Evolutionary conservation across 1,139 yeast genomes (phyloP).

Genomic region (Yamadazyma dendronema): DNA sequence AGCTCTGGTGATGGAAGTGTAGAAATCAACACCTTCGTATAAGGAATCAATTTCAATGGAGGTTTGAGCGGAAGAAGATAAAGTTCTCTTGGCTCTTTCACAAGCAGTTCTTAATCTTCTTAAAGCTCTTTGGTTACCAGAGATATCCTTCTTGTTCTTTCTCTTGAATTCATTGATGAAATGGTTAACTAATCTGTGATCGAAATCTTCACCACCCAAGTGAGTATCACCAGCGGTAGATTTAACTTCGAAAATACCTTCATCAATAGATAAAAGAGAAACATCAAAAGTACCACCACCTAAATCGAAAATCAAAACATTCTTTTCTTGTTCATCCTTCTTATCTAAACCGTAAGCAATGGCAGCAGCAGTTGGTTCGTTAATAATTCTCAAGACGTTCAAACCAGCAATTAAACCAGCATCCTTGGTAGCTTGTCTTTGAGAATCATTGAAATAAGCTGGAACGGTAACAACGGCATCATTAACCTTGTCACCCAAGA

Average conservation of each 20-base stretch:
- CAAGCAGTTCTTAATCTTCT: constrained; percentile 99
- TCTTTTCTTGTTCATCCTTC: constrained; percentile 82
- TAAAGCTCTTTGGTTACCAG: constrained; percentile 91
- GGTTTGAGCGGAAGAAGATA: constrained; percentile 95
- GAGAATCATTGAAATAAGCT: constrained; percentile 96
- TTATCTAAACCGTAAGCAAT: constrained; percentile 98
- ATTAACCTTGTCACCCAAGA: constrained; percentile 89
- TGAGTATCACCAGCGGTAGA: constrained; percentile 99
- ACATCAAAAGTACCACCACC: constrained; percentile 99
- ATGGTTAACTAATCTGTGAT: constrained; percentile 91
- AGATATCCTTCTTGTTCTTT: constrained; percentile 92
- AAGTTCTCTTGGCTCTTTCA: constrained; percentile 99
- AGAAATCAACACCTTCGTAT: constrained; percentile 95
- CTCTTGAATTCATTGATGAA: constrained; percentile 95
- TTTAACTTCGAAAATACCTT: constrained; percentile 94
- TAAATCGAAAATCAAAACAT: constrained; percentile 87
- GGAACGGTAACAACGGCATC: constrained; percentile 96
- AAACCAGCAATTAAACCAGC: constrained; percentile 98
- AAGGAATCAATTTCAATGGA: constrained; percentile 96
- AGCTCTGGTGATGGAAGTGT: constrained; percentile 97
- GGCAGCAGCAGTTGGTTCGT: constrained; percentile 98
- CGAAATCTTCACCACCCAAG: constrained; percentile 98
- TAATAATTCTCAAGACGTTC: constrained; percentile 92
- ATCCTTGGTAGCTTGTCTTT: constrained; percentile 98
- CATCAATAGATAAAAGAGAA: constrained; percentile 86